These are phyloP conservation scores for Perilla frutescens DNA, from an alignment of 257 asterid genomes.

Conservation along the genomic window DNA sequence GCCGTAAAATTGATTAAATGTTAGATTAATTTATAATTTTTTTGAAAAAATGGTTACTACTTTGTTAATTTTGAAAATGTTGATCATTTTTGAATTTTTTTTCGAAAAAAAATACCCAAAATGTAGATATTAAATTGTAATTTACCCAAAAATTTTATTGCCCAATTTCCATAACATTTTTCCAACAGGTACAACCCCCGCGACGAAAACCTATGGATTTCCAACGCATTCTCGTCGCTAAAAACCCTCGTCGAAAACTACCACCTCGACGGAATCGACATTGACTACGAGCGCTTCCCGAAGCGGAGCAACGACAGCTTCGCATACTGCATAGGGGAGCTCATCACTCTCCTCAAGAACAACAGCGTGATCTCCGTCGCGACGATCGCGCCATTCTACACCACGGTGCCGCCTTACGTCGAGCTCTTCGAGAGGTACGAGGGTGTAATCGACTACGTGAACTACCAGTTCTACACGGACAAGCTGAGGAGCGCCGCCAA, in stretches of 20 bases:
- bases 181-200: constrained; percentile 43
- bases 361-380: constrained; percentile 61
- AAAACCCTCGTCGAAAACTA: constrained; percentile 49
- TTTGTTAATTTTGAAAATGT: no score
- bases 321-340: constrained; percentile 72
- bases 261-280: constrained; percentile 70
- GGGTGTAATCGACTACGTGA: constrained; percentile 61
- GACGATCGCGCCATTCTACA: constrained; percentile 65
- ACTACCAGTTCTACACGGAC: constrained; percentile 75
- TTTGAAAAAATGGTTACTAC: no score
- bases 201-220: constrained; percentile 51
- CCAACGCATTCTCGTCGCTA: constrained; percentile 66
- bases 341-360: constrained; percentile 58
- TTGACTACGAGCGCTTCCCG: constrained; percentile 69
- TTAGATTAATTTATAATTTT: no score
- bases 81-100: no score
- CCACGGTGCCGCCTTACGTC: constrained; percentile 51
- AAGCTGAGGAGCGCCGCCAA: constrained; percentile 48
- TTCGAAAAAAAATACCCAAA: no score
- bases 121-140: no score
- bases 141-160: no score
- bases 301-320: constrained; percentile 45
- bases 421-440: constrained; percentile 47
- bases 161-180: no score
- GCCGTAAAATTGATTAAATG: no score